phyloP scores from a whole-genome alignment of 805 yeast species.

The Cyberlindnera amylophila region DNA sequence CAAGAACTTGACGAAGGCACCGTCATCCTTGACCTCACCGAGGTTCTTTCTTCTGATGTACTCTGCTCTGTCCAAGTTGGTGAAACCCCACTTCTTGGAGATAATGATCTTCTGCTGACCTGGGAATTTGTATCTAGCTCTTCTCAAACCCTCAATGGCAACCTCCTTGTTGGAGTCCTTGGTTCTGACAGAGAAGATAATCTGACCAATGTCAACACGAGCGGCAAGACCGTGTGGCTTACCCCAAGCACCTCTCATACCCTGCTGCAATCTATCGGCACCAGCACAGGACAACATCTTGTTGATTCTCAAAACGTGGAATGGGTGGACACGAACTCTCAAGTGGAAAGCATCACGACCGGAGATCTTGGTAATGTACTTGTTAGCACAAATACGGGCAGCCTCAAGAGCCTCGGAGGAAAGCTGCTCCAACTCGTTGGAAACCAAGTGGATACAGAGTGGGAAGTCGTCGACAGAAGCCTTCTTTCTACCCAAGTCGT shows the following conservation, averaged over 20 bases:
- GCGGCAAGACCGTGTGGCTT: constrained; percentile 99
- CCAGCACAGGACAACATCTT: constrained; percentile 99
- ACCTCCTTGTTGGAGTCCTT: constrained; percentile 97
- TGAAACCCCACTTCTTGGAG: constrained; percentile 99
- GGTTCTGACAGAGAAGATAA: constrained; percentile 96
- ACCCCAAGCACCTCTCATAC: constrained; percentile 99
- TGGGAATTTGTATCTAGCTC: constrained; percentile 99
- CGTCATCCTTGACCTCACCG: constrained; percentile 99
- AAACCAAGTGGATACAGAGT: constrained; percentile 97
- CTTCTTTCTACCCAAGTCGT: constrained; percentile 99
- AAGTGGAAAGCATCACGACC: constrained; percentile 99
- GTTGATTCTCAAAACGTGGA: constrained; percentile 99
- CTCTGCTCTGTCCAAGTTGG: constrained; percentile 96
- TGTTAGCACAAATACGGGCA: constrained; percentile 99
- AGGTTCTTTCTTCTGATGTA: constrained; percentile 85
- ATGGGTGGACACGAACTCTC: constrained; percentile 99
- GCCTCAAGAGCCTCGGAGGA: constrained; percentile 99
- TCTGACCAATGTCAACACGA: constrained; percentile 98
- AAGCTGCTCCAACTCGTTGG: constrained; percentile 98
- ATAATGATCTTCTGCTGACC: constrained; percentile 99
- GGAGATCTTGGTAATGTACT: constrained; percentile 94
- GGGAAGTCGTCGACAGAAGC: constrained; percentile 98
- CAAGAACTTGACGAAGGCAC: constrained; percentile 99
- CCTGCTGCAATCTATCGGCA: constrained; percentile 99
- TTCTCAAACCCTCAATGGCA: constrained; percentile 98